These are phyloP conservation scores for Hydrangea macrophylla DNA, from an alignment of 148 eudicot genomes.

Conservation along the genomic window DNA sequence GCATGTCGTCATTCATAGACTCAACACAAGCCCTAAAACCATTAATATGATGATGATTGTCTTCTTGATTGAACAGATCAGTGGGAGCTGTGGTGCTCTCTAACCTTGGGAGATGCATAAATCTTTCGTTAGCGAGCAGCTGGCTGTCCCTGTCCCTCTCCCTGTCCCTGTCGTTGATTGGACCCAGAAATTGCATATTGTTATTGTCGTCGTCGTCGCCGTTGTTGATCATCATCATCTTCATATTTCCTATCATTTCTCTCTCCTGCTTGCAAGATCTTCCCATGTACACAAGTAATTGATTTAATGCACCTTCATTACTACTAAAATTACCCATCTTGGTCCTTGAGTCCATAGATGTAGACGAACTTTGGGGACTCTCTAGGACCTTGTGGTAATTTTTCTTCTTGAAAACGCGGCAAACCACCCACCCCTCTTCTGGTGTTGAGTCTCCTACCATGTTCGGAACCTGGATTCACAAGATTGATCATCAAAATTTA, in stretches of 20 bases:
- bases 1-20: not conserved
- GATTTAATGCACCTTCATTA: conserved; percentile 28
- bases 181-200: conserved; percentile 7
- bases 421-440: conserved; percentile 58
- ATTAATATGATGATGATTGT: conserved; percentile 16
- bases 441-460: conserved; percentile 9
- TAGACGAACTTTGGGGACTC: conserved; percentile 23
- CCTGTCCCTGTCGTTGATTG: not conserved
- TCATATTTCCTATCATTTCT: not conserved
- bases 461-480: conserved; percentile 11
- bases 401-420: conserved; percentile 53
- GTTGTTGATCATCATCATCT: conserved; percentile 5
- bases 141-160: not conserved
- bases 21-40: conserved; percentile 5
- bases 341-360: conserved; percentile 8
- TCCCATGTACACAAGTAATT: conserved; percentile 47
- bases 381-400: conserved; percentile 36
- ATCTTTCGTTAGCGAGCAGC: not conserved
- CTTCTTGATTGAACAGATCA: not conserved
- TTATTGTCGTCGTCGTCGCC: not conserved
- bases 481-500: no score
- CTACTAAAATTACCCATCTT: conserved; percentile 1
- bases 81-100: conserved; percentile 10
- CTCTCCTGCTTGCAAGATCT: conserved; percentile 37
- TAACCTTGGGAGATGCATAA: conserved; percentile 40